Evolutionary conservation across 140 eudicot genomes (phyloP).

Genomic region (Senecio squalidus): DNA sequence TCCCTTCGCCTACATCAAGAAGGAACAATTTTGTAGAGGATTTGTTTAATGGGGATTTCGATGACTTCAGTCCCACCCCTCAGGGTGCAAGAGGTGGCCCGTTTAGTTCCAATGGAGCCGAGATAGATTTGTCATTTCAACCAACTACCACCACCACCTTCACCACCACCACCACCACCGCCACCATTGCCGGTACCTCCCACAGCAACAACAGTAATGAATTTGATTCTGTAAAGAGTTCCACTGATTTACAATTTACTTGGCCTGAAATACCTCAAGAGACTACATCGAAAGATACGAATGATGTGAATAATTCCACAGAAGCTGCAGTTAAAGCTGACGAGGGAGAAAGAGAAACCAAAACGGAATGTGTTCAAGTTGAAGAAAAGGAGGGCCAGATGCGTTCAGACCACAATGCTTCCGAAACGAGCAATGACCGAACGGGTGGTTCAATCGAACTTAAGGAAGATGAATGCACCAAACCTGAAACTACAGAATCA

Average conservation of each 20-base stretch:
- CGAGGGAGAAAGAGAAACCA: conserved; percentile 36
- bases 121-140: conserved; percentile 39
- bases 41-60: conserved; percentile 54
- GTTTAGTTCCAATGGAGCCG: conserved; percentile 48
- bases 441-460: background rate
- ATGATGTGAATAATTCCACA: conserved; percentile 27
- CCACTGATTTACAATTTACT: conserved; percentile 17
- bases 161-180: too few relatives aligned
- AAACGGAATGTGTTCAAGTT: background rate
- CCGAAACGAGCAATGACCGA: background rate
- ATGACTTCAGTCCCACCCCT: conserved; percentile 48
- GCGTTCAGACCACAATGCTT: background rate
- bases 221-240: conserved; percentile 18
- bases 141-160: too few relatives aligned
- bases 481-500: conserved; percentile 15
- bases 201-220: too few relatives aligned
- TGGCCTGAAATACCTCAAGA: conserved; percentile 30
- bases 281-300: conserved; percentile 21
- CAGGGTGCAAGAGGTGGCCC: conserved; percentile 47
- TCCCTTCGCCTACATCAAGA: conserved; percentile 81
- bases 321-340: conserved; percentile 28
- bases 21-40: conserved; percentile 63
- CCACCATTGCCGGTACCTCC: conserved; percentile 21
- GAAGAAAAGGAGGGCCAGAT: conserved; percentile 19
- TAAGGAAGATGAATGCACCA: conserved; percentile 8